Percentiles rank a stretch among this genome's conserved stretches.
phyloP scores from a whole-genome alignment of 495 filamentous ascomycete genomes.

The Talaromyces proteolyticus region DNA sequence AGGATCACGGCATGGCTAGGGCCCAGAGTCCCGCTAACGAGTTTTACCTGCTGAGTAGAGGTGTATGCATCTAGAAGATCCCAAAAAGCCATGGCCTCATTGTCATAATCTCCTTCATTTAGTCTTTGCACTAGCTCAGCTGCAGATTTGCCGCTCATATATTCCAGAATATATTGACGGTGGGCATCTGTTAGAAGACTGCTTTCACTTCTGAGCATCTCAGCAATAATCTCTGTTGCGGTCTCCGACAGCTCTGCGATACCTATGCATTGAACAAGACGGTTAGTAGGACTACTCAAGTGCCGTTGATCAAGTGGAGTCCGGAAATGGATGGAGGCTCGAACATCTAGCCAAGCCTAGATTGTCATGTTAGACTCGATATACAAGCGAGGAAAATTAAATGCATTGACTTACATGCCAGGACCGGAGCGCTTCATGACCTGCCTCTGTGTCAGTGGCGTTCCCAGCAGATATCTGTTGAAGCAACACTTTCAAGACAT shows the following conservation, averaged over 20 bases:
- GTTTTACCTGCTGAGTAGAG: slow-evolving; percentile 19
- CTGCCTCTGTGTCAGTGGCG: slow-evolving; percentile 15
- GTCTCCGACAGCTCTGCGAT: slow-evolving; percentile 20
- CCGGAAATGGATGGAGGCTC: slow-evolving; percentile 16
- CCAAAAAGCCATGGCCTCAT: slow-evolving; percentile 62
- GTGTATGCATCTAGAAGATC: slow-evolving; percentile 65
- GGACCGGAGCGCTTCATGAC: slow-evolving; percentile 26
- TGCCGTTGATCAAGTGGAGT: slow-evolving; percentile 5
- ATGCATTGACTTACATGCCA: slow-evolving; percentile 27
- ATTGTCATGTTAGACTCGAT: not conserved
- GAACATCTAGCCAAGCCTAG: slow-evolving; percentile 23
- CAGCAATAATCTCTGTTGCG: slow-evolving; percentile 27
- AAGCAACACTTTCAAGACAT: slow-evolving; percentile 26
- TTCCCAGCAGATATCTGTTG: slow-evolving; percentile 19
- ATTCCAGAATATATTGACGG: slow-evolving; percentile 19
- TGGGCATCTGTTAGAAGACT: slow-evolving; percentile 15
- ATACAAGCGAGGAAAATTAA: slow-evolving; percentile 7
- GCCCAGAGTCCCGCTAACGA: slow-evolving; percentile 23
- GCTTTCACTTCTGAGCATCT: slow-evolving; percentile 21
- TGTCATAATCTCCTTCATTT: slow-evolving; percentile 53
- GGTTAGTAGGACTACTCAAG: slow-evolving; percentile 12
- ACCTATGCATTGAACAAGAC: slow-evolving; percentile 18
- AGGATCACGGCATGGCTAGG: slow-evolving; percentile 34
- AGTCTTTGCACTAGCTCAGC: slow-evolving; percentile 36
- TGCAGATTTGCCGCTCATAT: slow-evolving; percentile 28